Base-by-base conservation (phyloP, 441 rosid genomes). In the Gossypium lobatum region DNA sequence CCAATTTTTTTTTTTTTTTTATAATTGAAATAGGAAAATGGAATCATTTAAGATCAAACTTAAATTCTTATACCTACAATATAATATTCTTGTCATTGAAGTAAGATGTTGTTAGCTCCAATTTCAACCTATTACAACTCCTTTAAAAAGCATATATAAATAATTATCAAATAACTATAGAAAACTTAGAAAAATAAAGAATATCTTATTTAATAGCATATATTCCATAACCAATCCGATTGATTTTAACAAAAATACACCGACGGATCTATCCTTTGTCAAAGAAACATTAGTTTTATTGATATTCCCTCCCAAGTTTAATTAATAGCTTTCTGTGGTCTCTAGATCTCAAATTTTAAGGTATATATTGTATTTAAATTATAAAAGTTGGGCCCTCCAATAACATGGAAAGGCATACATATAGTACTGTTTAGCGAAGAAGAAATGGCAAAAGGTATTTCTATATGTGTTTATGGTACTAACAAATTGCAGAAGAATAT, bases 401-500 rank as follows among this genome's bases (percentile, higher is more conserved):
- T 21, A 20, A 72, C 68, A 45, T 57, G 59, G 2, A 71, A 46
- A 63, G 67, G 21, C 64, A 70, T 8, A 26, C 1, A 37, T 7
- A 7, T 7, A 37, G 10, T 7, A 37, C 42, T 37, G 42, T 37
- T 7, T 37, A 37, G 42, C 34, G 4, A 25, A 3, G 54, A 63
- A 63, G 23, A 53, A 52, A 31, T 58, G 57, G 52, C 34, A 46
- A 39, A 61, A 46, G 59, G 48, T 64, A 25, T 71, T 71, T 28
- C 18, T 55, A 20, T 25, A 23, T 54, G 16, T 25, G 64, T 26
- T n/a, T 42, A 23, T 52, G 48, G 62, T 52, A 34, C 1, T 20
- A 18, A 14, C 39, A 53, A 62, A 76, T 70, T 76, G 63, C n/a
- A 50, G 2, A 69, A 60, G 18, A 60, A 69, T 31, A 55, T 37